Base-by-base conservation (phyloP, 1,284 basidiomycete species). In the Cryptococcus amylolentus region DNA sequence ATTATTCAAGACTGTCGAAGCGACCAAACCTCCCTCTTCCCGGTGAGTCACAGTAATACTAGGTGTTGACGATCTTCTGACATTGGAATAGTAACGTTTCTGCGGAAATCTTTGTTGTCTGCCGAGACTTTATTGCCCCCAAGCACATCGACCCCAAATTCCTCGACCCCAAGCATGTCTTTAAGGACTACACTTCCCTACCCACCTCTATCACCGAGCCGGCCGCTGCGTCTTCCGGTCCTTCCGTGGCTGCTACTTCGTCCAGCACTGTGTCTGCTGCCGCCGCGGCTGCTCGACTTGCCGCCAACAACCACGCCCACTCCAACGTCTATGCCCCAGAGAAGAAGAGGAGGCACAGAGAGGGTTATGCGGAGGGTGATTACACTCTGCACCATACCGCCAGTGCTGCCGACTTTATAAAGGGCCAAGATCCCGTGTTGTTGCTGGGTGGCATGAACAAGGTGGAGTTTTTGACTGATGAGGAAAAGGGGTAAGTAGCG, bases 101-200 rank as follows among this genome's bases (percentile, higher is more conserved):
- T 47, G 96, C 96, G 8, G 96, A 99, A 78, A 98, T 98, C 73
- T 99, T 98, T 81, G 96, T 99, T 67, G 92, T 98, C 53, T 99
- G 96, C 78, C 88, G 88, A 63, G 91, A 92, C 58, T 99, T 92
- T 80, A 84, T 93, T 64, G 92, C 93, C 4, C 96, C 96, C 4
- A 91, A 91, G 74, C 84, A 89, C 70, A 95, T 98, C 69, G 96
- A 99, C 72, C 93, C 96, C 42, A 96, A 95, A 79, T 98, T 99
- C 79, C 86, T 99, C 63, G 95, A 98, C 73, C 91, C 96, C 10
- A 91, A 87, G 73, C 91, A 98, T 70, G 96, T 98, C 58, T 99
- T 99, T 84, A 96, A 98, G 76, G 96, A 98, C 62, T 72, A 79
- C n/a, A 71, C 83, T 7, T 76, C 82, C 38, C 77, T 80, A 9